Conservation (phyloP, 1,284 basidiomycete genomes). For the Cerrena zonata region DNA sequence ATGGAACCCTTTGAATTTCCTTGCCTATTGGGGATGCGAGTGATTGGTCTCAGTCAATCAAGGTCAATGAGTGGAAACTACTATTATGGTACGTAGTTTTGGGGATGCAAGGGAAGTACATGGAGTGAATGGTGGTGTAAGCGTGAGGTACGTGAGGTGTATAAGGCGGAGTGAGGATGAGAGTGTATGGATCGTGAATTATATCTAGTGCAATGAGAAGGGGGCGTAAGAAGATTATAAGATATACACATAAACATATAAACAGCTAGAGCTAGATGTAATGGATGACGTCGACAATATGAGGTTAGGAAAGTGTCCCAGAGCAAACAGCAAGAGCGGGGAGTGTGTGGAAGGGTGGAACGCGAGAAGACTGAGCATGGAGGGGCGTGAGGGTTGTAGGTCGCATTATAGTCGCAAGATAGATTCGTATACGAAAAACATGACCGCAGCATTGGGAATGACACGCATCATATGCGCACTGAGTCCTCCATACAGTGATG, state of each 20-base stretch:
- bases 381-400: too few species aligned
- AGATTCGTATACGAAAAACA: slow-evolving; percentile 86
- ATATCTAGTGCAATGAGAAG: neutral
- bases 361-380: too few species aligned
- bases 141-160: neutral
- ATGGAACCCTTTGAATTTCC: neutral
- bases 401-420: slow-evolving; percentile 41
- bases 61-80: too few species aligned
- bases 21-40: too few species aligned
- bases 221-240: neutral
- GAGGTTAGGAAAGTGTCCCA: too few species aligned
- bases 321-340: too few species aligned
- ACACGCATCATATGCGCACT: slow-evolving; percentile 94
- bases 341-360: too few species aligned
- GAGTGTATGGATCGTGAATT: neutral
- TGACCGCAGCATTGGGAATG: slow-evolving; percentile 93
- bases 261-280: neutral
- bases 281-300: too few species aligned
- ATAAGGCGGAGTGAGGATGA: neutral
- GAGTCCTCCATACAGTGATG: slow-evolving; percentile 86
- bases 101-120: neutral
- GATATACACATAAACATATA: neutral
- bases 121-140: neutral
- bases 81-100: too few species aligned
- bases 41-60: neutral